phyloP scores from a whole-genome alignment of 352 stramenopile species.

The Chrysophaeum taylorii region DNA sequence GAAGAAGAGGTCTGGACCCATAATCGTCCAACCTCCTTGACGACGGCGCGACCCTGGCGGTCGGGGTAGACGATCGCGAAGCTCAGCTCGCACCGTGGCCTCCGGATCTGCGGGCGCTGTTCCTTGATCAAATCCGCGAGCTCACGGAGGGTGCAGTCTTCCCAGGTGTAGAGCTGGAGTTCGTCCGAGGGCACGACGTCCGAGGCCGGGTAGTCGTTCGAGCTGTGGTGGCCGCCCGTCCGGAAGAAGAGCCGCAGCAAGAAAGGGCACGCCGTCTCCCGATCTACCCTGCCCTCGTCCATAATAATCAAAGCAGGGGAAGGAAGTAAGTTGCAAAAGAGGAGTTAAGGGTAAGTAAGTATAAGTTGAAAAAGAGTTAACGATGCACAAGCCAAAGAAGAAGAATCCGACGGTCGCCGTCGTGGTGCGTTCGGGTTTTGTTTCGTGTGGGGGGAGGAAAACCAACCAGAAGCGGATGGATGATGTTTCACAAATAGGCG shows the following conservation, averaged over 20 bases:
- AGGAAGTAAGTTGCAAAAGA: too few species aligned
- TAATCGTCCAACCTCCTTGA: not conserved
- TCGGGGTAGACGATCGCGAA: slow-evolving; percentile 1
- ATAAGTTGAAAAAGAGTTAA: too few species aligned
- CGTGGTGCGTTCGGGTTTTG: too few species aligned
- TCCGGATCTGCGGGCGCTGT: not conserved
- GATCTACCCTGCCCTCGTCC: not conserved
- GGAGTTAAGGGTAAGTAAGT: too few species aligned
- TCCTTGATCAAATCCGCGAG: not conserved
- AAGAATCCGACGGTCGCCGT: too few species aligned
- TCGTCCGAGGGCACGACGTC: not conserved
- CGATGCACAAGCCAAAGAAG: too few species aligned
- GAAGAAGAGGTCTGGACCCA: not conserved
- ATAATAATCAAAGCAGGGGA: too few species aligned
- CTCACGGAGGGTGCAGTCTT: not conserved
- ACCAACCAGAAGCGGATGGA: too few species aligned
- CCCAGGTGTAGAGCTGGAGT: not conserved
- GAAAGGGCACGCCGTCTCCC: not conserved
- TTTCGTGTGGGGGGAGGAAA: too few species aligned
- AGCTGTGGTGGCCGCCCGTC: not conserved
- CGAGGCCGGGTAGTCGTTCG: not conserved
- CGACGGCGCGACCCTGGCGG: not conserved
- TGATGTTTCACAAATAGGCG: too few species aligned
- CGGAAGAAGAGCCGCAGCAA: not conserved
- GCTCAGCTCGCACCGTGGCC: not conserved